Evolutionary conservation across 75 land plant genomes (phyloP).

Genomic region (Sequoiadendron giganteum): DNA sequence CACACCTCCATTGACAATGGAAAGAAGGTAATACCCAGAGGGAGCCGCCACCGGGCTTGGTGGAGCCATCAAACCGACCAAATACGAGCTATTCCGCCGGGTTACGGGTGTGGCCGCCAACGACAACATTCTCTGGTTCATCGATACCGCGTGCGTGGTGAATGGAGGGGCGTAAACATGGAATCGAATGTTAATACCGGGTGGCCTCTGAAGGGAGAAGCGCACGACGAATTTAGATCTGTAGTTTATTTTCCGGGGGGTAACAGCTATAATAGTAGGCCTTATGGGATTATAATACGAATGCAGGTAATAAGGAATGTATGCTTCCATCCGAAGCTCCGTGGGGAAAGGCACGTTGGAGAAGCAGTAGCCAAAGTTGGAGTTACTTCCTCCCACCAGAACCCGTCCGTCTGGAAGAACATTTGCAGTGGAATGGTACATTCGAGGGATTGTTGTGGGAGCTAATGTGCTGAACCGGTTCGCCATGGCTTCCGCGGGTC

Average conservation of each 20-base stretch:
- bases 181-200: constrained; percentile 12
- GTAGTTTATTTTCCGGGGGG: constrained; percentile 20
- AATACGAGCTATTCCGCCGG: background rate
- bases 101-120: constrained; percentile 11
- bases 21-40: constrained; percentile 54
- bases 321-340: constrained; percentile 49
- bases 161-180: constrained; percentile 49
- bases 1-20: constrained; percentile 30
- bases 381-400: constrained; percentile 49
- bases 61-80: constrained; percentile 34
- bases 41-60: constrained; percentile 44
- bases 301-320: constrained; percentile 41
- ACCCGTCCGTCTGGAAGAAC: constrained; percentile 50
- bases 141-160: constrained; percentile 51
- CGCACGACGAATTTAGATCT: constrained; percentile 35
- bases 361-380: constrained; percentile 29
- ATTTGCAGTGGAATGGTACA: constrained; percentile 48
- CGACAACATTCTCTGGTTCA: constrained; percentile 66
- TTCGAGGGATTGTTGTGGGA: constrained; percentile 1
- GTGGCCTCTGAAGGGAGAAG: constrained; percentile 28
- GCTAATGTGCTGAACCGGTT: too few species aligned
- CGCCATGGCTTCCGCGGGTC: too few species aligned
- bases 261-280: background rate
- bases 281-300: background rate
- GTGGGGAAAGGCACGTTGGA: constrained; percentile 27